A percentile compares a stretch with the other conserved stretches of the same genome.
Evolutionary conservation across 495 filamentous ascomycete genomes (phyloP).

Genomic region (Penicillium bovifimosum): DNA sequence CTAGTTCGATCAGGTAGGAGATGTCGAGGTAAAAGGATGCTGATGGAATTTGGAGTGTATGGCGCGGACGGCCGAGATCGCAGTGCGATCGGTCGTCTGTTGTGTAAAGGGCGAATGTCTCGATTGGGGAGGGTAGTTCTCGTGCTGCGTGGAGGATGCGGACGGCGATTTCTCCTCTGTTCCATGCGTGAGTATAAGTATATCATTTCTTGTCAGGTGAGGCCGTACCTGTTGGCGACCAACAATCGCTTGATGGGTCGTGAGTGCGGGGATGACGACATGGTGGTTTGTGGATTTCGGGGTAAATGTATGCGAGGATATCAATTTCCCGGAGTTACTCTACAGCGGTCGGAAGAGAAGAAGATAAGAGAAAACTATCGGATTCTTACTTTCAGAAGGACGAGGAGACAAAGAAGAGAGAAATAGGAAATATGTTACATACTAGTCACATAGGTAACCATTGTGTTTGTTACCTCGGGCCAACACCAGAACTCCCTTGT

Average conservation of each 20-base stretch:
- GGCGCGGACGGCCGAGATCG: slow-evolving; percentile 38
- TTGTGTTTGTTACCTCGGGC: too few species aligned
- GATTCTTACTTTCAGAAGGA: too few species aligned
- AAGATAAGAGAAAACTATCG: too few species aligned
- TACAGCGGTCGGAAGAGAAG: too few species aligned
- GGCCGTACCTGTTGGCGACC: slow-evolving; percentile 50
- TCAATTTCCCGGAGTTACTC: too few species aligned
- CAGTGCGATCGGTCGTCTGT: slow-evolving; percentile 49
- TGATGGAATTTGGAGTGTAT: slow-evolving; percentile 44
- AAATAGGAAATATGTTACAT: too few species aligned
- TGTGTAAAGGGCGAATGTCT: slow-evolving; percentile 51
- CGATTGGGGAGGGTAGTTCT: slow-evolving; percentile 42
- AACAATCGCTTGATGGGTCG: slow-evolving; percentile 48
- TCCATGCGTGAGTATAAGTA: slow-evolving; percentile 6
- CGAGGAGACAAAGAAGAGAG: too few species aligned
- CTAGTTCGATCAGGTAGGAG: slow-evolving; percentile 38
- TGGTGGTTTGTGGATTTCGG: slow-evolving; percentile 8
- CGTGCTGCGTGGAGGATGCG: slow-evolving; percentile 53
- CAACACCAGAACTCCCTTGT: too few species aligned
- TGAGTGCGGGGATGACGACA: slow-evolving; percentile 23
- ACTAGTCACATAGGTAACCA: too few species aligned
- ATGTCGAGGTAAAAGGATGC: slow-evolving; percentile 50
- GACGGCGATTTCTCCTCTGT: slow-evolving; percentile 57
- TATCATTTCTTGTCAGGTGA: background rate
- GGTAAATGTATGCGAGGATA: background rate